These are phyloP conservation scores for Hypomontagnella monticulosa DNA, from an alignment of 495 filamentous ascomycete species.

Conservation along the genomic window DNA sequence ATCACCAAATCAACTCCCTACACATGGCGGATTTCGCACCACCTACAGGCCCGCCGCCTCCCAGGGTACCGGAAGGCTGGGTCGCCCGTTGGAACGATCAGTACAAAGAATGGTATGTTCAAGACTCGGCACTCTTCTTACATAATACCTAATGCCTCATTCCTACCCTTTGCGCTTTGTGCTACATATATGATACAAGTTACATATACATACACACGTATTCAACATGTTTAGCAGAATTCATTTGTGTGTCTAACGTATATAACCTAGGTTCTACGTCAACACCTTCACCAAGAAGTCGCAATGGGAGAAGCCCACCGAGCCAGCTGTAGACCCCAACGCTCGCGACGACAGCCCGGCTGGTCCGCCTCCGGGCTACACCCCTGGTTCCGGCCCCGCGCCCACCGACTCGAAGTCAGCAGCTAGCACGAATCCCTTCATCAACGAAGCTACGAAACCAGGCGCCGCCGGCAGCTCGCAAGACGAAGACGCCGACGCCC, in stretches of 20 bases:
- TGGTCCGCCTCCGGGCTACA: conserved; percentile 73
- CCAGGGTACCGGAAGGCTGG: conserved; percentile 89
- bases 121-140: background rate
- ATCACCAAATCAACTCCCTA: conserved; percentile 25
- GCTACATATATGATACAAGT: too few species aligned
- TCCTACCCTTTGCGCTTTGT: background rate
- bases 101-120: conserved; percentile 78
- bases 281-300: conserved; percentile 86
- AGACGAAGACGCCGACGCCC: conserved; percentile 72
- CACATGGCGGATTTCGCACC: conserved; percentile 71
- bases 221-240: too few species aligned
- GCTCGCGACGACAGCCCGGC: conserved; percentile 49
- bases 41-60: conserved; percentile 84
- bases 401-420: conserved; percentile 63
- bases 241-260: background rate
- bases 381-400: conserved; percentile 51
- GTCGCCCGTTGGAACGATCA: conserved; percentile 78
- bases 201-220: too few species aligned
- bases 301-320: conserved; percentile 83
- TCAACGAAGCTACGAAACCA: conserved; percentile 68
- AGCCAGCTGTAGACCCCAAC: conserved; percentile 62
- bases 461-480: conserved; percentile 27
- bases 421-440: conserved; percentile 55
- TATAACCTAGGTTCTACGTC: conserved; percentile 77
- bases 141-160: too few species aligned